phyloP scores from a whole-genome alignment of 352 stramenopile species.

The Globisporangium carolinianum region DNA sequence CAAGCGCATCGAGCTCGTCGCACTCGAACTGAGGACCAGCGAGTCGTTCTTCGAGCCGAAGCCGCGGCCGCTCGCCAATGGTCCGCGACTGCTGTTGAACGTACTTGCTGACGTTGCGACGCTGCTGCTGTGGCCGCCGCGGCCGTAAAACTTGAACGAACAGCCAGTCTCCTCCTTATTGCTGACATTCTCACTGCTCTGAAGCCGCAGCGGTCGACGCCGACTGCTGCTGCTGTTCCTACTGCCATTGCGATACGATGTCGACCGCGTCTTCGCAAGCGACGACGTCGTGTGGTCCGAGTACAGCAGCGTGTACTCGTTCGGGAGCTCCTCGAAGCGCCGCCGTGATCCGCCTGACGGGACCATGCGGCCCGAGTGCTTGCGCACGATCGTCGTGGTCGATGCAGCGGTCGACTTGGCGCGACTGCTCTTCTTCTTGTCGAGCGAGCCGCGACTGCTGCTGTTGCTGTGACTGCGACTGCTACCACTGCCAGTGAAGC shows the following conservation, averaged over 20 bases:
- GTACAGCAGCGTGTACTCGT: slow-evolving; percentile 25
- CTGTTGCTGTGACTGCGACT: slow-evolving; percentile 2
- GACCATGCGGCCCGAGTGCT: slow-evolving; percentile 47
- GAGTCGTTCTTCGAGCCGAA: slow-evolving; percentile 33
- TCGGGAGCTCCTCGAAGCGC: slow-evolving; percentile 20
- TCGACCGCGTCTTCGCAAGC: slow-evolving; percentile 4
- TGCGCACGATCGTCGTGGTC: slow-evolving; percentile 31
- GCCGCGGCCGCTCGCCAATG: not conserved
- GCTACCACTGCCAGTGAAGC: slow-evolving; percentile 5
- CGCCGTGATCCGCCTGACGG: slow-evolving; percentile 12
- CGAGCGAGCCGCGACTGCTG: slow-evolving; percentile 5
- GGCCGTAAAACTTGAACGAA: slow-evolving; percentile 65
- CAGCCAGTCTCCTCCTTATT: slow-evolving; percentile 23
- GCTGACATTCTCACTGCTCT: slow-evolving; percentile 1
- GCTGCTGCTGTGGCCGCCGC: slow-evolving; percentile 24
- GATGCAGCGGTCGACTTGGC: not conserved
- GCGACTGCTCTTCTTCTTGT: slow-evolving; percentile 2
- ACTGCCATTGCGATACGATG: not conserved
- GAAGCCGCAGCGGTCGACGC: slow-evolving; percentile 5
- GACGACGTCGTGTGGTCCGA: slow-evolving; percentile 12
- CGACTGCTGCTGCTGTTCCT: not conserved
- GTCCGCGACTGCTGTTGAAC: slow-evolving; percentile 20
- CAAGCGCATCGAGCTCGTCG: slow-evolving; percentile 32
- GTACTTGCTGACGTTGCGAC: slow-evolving; percentile 8
- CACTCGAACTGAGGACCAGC: slow-evolving; percentile 38